Evolutionary conservation across 106 monocot genomes (phyloP).

Genomic region (Acorus calamus): DNA sequence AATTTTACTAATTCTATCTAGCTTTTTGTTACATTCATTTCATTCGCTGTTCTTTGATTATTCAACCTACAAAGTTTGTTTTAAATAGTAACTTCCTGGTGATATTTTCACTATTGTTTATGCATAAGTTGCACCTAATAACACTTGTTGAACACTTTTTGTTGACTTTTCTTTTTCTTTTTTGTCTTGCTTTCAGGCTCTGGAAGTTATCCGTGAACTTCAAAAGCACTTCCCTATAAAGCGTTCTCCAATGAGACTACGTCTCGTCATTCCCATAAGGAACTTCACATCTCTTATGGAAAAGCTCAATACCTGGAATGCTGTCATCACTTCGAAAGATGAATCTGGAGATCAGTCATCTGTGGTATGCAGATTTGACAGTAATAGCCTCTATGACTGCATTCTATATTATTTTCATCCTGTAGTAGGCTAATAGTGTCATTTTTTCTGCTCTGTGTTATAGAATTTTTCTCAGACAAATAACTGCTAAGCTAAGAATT

Average conservation of each 20-base stretch:
- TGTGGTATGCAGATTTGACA: constrained; percentile 41
- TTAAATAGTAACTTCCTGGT: too few species aligned
- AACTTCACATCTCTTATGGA: constrained; percentile 44
- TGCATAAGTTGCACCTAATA: neutral
- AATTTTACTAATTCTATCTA: too few species aligned
- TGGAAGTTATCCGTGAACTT: constrained; percentile 82
- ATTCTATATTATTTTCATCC: too few species aligned
- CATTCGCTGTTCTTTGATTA: too few species aligned
- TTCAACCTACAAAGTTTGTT: too few species aligned
- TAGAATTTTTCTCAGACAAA: too few species aligned
- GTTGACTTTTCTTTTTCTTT: neutral
- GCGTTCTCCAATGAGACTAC: constrained; percentile 77
- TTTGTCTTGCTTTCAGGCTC: constrained; percentile 42
- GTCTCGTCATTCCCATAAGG: constrained; percentile 49
- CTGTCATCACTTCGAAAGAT: constrained; percentile 52
- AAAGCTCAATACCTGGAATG: constrained; percentile 57
- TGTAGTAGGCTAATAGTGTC: too few species aligned
- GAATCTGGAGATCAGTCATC: constrained; percentile 42
- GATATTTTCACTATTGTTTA: too few species aligned
- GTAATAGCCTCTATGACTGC: too few species aligned
- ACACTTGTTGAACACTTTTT: neutral
- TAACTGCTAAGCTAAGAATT: too few species aligned
- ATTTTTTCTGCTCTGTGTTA: too few species aligned
- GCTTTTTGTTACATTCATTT: too few species aligned
- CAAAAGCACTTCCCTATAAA: constrained; percentile 86